Conservation (phyloP, 768 basidiomycete species). For the Kwoniella newhampshirensis region DNA sequence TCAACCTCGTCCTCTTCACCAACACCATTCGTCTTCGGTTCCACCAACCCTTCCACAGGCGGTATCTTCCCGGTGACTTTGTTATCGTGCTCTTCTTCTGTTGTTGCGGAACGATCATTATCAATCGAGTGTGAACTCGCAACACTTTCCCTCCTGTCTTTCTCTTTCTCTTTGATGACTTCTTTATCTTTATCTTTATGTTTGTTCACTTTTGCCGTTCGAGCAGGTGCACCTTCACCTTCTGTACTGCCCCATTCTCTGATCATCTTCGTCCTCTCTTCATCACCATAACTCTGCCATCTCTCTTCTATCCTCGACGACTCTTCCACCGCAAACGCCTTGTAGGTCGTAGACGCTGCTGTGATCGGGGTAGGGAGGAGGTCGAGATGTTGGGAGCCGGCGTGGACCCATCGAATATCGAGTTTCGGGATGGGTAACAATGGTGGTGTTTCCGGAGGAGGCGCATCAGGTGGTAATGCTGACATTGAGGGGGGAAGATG, state of each 20-base stretch:
- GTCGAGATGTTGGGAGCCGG: constrained; percentile 49
- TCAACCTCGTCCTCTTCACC: constrained; percentile 6
- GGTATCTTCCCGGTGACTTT: no score
- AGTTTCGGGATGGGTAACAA: constrained; percentile 35
- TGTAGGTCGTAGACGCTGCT: constrained; percentile 43
- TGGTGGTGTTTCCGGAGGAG: constrained; percentile 15
- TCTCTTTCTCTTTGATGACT: constrained; percentile 25
- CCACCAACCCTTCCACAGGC: constrained; percentile 11
- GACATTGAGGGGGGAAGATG: constrained; percentile 3
- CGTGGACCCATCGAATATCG: constrained; percentile 48
- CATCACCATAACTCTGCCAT: constrained; percentile 28
- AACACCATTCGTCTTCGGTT: constrained; percentile 7
- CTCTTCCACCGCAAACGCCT: constrained; percentile 44
- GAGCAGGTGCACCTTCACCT: constrained; percentile 39
- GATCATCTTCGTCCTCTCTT: constrained; percentile 27
- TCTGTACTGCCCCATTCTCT: constrained; percentile 37
- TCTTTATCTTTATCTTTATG: constrained; percentile 20
- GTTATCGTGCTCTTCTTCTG: constrained; percentile 18
- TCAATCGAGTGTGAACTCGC: constrained; percentile 6
- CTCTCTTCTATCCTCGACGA: constrained; percentile 40
- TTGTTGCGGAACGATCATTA: not conserved
- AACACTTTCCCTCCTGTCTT: constrained; percentile 20
- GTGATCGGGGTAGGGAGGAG: constrained; percentile 49
- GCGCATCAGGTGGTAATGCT: constrained; percentile 7
- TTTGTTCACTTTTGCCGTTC: constrained; percentile 29